A percentile compares a stretch with the other conserved stretches of the same genome.
These are phyloP conservation scores for Cladosporium oxysporum DNA, from an alignment of 2,329 filamentous ascomycete species.

Conservation along the genomic window DNA sequence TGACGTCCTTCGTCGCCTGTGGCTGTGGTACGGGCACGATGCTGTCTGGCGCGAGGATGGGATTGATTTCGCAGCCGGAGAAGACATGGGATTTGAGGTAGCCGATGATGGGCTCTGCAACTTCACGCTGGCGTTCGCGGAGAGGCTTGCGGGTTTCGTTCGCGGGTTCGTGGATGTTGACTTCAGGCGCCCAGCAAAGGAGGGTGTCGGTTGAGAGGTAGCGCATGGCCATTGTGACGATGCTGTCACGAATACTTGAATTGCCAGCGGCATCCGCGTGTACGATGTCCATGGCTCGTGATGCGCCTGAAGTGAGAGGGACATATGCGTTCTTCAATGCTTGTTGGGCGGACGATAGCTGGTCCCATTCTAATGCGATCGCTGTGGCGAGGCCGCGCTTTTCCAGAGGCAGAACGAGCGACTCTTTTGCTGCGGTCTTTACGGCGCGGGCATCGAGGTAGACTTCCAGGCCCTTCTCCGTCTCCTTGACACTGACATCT, in stretches of 20 bases:
- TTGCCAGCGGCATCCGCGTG: conserved; percentile 62
- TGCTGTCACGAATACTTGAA: conserved; percentile 59
- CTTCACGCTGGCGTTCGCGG: conserved; percentile 69
- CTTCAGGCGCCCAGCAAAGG: conserved; percentile 79
- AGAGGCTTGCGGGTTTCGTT: conserved; percentile 56
- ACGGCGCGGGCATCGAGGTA: conserved; percentile 78
- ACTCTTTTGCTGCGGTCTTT: conserved; percentile 70
- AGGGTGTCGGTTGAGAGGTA: conserved; percentile 92
- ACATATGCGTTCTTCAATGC: conserved; percentile 84
- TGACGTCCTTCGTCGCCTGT: conserved; percentile 71
- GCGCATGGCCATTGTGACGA: conserved; percentile 70
- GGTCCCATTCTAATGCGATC: conserved; percentile 92
- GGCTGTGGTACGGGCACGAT: conserved; percentile 77
- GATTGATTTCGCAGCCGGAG: conserved; percentile 77
- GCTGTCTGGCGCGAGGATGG: conserved; percentile 75
- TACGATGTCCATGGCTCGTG: conserved; percentile 79
- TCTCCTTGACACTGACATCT: conserved; percentile 70
- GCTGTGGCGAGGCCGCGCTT: conserved; percentile 83
- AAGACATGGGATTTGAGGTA: conserved; percentile 74
- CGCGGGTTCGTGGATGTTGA: conserved; percentile 50
- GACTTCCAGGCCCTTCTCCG: conserved; percentile 63
- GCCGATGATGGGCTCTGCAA: conserved; percentile 69
- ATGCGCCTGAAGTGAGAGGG: conserved; percentile 81
- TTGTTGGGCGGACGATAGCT: conserved; percentile 77
- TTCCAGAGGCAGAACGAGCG: conserved; percentile 69